A percentile compares a stretch with the other conserved stretches of the same genome.
These are phyloP conservation scores for Didymellaceae sp. DNA, from an alignment of 2,329 filamentous ascomycete species.

Conservation along the genomic window DNA sequence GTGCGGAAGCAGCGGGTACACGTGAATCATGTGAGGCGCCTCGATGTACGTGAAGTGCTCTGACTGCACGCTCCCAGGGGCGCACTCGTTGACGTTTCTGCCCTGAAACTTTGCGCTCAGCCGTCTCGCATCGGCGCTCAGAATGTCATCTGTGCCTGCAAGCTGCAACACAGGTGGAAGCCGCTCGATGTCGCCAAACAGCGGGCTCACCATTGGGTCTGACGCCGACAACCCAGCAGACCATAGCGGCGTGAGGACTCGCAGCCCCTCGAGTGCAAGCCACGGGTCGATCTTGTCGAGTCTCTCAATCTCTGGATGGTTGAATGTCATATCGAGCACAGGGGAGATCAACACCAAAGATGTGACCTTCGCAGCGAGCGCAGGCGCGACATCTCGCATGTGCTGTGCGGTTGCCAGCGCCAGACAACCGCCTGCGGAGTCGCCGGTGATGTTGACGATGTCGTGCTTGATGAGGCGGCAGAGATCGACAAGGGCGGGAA, in stretches of 20 bases:
- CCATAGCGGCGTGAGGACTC: not conserved
- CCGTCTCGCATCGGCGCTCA: not conserved
- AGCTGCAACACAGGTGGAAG: not conserved
- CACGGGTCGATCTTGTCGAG: not conserved
- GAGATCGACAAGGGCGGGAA: not conserved
- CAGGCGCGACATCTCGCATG: not conserved
- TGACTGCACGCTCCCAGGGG: not conserved
- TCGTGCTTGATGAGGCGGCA: not conserved
- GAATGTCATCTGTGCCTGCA: not conserved
- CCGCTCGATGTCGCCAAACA: not conserved
- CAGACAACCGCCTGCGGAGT: not conserved
- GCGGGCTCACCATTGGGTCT: not conserved
- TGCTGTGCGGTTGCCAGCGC: not conserved
- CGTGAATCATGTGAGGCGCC: not conserved
- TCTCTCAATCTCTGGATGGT: not conserved
- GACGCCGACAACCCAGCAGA: not conserved
- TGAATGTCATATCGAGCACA: not conserved
- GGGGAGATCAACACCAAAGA: not conserved
- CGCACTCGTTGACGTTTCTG: not conserved
- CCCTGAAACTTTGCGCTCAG: not conserved
- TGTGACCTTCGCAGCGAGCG: not conserved
- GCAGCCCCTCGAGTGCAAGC: not conserved
- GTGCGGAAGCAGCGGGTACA: not conserved
- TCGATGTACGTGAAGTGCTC: not conserved
- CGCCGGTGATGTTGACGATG: not conserved